Base-by-base conservation (phyloP, 305 asterid genomes). In the Solanum aculeatissimum region DNA sequence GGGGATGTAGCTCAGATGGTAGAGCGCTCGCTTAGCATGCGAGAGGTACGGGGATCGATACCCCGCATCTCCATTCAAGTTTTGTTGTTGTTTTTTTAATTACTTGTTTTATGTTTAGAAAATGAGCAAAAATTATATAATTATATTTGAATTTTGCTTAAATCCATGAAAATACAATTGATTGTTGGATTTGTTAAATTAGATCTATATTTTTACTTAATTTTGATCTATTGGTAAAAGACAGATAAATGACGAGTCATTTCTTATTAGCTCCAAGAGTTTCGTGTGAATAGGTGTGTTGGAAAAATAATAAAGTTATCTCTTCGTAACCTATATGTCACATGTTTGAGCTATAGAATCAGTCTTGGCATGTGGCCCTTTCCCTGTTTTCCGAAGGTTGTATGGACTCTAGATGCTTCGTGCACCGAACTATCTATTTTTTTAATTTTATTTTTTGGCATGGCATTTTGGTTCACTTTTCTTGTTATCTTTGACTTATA, bases 31-130 rank as follows among this genome's bases (percentile, higher is more conserved):
- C 97, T 95, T 94, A 65, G 87, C 98, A 96, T 96, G 98, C 97
- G 97, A 93, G 98, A 96, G 97, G 98, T 88, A 94, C 95, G 95
- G 98, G 95, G 94, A 92, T 94, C 95, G 98, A 93, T 93, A 91
- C 98, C 98, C 95, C 95, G 97, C 98, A 93, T 94, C 98, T 96
- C 69, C 69, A 60, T 4, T 32, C 38, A 3, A 32, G 4, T 32
- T 4, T 4, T 32, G 38, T 32, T 32, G 1, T 4, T 32, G 2
- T 29, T 32, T 32, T 32, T 32, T 32, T 3, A 32, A 32, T 4
- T 32, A 32, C 6, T 32, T 32, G 38, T 32, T 32, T 32, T 32
- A 32, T 32, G 38, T 32, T 32, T 32, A 32, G 38, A 32, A 32
- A 32, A 32, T 32, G 38, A 32, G 38, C 6, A 32, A 32, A 32